Base-by-base conservation (phyloP, 345 rosid genomes). In the Cardamine chenopodiifolia region DNA sequence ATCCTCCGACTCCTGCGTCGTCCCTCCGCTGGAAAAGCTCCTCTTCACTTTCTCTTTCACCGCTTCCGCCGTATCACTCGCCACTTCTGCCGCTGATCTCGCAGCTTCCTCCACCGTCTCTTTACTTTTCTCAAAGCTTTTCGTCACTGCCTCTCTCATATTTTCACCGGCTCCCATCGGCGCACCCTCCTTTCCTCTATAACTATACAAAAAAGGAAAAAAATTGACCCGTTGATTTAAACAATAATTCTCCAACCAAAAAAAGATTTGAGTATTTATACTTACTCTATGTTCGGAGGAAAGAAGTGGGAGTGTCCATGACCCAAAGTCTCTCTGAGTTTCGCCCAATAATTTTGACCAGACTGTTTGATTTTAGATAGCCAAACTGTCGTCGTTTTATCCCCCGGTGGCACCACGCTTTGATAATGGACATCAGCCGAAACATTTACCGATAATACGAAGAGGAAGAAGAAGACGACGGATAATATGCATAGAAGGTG, bases 51-150 rank as follows among this genome's bases (percentile, higher is more conserved):
- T 74, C 14, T 74, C 71, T 56, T 62, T 73, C 15, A 75, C 71
- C 4, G 47, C 32, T 49, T 49, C 71, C 58, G 62, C 61, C 22
- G 71, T 12, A 63, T 70, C 76, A 56, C 67, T 23, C 47, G 48
- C 62, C 23, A 22, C 72, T 20, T 78, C 81, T 20, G 78, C 82
- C 9, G 80, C 72, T n/a, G 82, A 70, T 75, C 62, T 79, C 7
- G 82, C 82, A 32, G 73, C 72, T 70, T 59, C 79, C 50, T 79
- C 82, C 28, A 75, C 82, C 29, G 77, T 70, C 25, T 15, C 42
- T 71, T 79, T 75, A 26, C 76, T 75, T 26, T 74, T 28, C 77
- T 52, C 73, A 15, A 79, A 79, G 58, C 80, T 79, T 47, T 20
- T 79, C 18, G 62, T 67, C 11, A 61, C 70, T 5, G 82, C 82